Evolutionary conservation across 805 yeast species (phyloP), one percentile per base, ranked within the genome.

Genomic region (Yamadazyma tumulicola): DNA sequence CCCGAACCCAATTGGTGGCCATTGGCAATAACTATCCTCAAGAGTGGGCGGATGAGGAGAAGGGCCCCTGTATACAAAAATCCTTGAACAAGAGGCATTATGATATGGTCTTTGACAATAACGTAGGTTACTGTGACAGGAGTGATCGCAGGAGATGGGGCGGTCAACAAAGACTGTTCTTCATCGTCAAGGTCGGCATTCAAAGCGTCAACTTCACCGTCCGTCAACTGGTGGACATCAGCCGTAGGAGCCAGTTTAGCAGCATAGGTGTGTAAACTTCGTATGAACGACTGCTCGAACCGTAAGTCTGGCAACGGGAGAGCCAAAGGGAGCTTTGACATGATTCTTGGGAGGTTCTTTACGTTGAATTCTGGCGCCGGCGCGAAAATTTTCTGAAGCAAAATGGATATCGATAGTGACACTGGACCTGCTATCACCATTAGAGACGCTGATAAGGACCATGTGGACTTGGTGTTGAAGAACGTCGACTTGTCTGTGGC

Each of bases 401-500:
- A 23, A 32, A 51, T 54, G 56, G 57, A 51, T 31, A 47, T 53
- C 26, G 61, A 52, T 39, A 41, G 39, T 34, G 55, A 57, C 18
- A 58, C 61, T 48, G 85, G 79, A 29, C 95, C 96, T 14, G 79
- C 83, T 46, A 85, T 93, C 45, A 87, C 91, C 30, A 91, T 93
- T 57, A 79, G 97, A 61, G 80, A 81, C 53, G 79, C 91, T 13
- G 88, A 83, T 31, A 72, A 73, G 45, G 97, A 91, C 54, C 84
- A 79, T 52, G 97, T 93, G 43, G 95, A 93, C 59, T 84, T 93
- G 53, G 86, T 91, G 24, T 62, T 93, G 37, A 75, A 85, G 29
- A 87, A 88, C 53, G 89, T 88, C 21, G 97, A 91, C 55, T 61
- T 93, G 40, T 77, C 96, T 47, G 67, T 91, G 52, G 97, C 97